phyloP scores from a whole-genome alignment of 371 early-diverging fungal species.

The Rhizopus sp. region DNA sequence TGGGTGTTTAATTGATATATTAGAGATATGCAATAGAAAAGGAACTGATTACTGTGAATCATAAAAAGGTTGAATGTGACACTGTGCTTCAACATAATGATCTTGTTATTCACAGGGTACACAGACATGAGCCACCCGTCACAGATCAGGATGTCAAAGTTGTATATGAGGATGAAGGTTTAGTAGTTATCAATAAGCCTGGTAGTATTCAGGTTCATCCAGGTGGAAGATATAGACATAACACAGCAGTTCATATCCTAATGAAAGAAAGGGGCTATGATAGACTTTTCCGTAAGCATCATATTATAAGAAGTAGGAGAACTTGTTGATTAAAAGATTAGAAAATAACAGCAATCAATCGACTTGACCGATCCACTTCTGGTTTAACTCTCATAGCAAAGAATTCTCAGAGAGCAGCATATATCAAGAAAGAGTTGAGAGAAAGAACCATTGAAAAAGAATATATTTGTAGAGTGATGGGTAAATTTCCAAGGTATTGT shows the following conservation, averaged over 20 bases:
- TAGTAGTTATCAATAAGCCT: constrained; percentile 90
- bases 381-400: constrained; percentile 84
- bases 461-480: constrained; percentile 85
- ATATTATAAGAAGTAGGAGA: not conserved
- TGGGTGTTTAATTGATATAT: not conserved
- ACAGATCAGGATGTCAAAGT: constrained; percentile 62
- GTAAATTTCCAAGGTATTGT: constrained; percentile 81
- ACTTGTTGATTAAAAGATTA: not conserved
- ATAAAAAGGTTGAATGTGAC: constrained; percentile 47
- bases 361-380: constrained; percentile 92
- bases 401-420: constrained; percentile 60
- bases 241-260: constrained; percentile 82
- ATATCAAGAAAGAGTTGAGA: constrained; percentile 66
- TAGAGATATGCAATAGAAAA: constrained; percentile 74
- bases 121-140: constrained; percentile 96
- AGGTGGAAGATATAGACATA: constrained; percentile 79
- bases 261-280: constrained; percentile 61
- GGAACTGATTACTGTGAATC: constrained; percentile 84
- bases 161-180: constrained; percentile 62
- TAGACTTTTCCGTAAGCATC: constrained; percentile 72
- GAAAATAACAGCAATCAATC: constrained; percentile 65
- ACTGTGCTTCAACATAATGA: constrained; percentile 72
- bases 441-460: constrained; percentile 75
- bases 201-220: constrained; percentile 88
- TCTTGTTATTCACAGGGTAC: constrained; percentile 77